Conservation (phyloP, 805 yeast species). For the Isabelozyma gotoi region DNA sequence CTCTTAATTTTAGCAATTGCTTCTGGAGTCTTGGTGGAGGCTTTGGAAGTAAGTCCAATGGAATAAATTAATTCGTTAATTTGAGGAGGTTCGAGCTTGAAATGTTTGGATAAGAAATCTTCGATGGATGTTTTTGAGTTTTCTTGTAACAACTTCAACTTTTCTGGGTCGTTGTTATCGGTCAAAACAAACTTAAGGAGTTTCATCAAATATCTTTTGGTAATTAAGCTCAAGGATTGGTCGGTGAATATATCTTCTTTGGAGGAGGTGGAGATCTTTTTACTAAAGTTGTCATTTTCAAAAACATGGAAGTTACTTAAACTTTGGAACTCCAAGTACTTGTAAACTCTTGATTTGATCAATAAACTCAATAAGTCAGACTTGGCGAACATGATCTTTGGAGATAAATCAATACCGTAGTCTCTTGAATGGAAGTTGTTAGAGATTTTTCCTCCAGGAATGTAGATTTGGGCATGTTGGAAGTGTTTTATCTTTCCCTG, state of each 20-base stretch:
- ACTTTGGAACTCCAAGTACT: conserved; percentile 90
- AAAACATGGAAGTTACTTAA: conserved; percentile 88
- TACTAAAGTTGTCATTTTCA: conserved; percentile 85
- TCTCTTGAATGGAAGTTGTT: conserved; percentile 59
- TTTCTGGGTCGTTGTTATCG: conserved; percentile 58
- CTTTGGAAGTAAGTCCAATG: conserved; percentile 72
- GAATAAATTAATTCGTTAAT: conserved; percentile 81
- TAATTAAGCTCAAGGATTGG: conserved; percentile 67
- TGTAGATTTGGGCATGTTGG: conserved; percentile 74
- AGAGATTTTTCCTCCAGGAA: conserved; percentile 57
- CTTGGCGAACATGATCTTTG: conserved; percentile 84
- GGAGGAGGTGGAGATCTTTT: conserved; percentile 62
- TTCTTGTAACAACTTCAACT: conserved; percentile 55
- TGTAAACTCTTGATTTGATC: conserved; percentile 81
- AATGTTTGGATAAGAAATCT: conserved; percentile 60
- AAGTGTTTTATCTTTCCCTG: conserved; percentile 44
- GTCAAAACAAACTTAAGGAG: conserved; percentile 81
- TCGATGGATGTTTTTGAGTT: conserved; percentile 57
- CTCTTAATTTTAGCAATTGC: conserved; percentile 83
- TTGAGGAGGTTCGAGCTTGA: conserved; percentile 72
- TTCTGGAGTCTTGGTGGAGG: conserved; percentile 61
- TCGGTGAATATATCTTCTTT: conserved; percentile 94
- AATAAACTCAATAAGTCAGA: conserved; percentile 81
- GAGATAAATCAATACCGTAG: conserved; percentile 85
- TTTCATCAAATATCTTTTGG: conserved; percentile 86